A percentile compares a stretch with the other conserved stretches of the same genome.
Evolutionary conservation across 176 grass and related monocot genomes (phyloP).

Genomic region (Calamus simplicifolius): DNA sequence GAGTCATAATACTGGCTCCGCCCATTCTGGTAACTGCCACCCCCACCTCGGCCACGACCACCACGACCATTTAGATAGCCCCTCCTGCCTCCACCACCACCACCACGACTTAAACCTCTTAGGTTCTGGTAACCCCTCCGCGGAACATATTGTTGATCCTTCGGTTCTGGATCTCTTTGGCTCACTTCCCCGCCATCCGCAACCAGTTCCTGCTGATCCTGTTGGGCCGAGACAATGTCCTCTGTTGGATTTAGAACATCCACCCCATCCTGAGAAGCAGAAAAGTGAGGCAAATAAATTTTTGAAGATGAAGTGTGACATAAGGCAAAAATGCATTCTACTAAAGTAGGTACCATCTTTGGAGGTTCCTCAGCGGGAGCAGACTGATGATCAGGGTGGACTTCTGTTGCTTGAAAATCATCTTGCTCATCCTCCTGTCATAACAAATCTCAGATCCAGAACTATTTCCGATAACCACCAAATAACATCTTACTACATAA

Average conservation of each 20-base stretch:
- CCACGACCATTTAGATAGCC: conserved; percentile 43
- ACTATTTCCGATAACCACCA: no score
- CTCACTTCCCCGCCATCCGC: conserved; percentile 35
- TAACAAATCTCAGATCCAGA: no score
- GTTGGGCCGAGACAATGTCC: conserved; percentile 26
- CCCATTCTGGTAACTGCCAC: conserved; percentile 26
- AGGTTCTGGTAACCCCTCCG: conserved; percentile 38
- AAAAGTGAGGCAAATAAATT: not conserved
- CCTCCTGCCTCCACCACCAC: conserved; percentile 20
- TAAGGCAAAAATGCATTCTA: not conserved
- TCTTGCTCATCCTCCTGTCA: conserved; percentile 11
- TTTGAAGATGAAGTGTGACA: not conserved
- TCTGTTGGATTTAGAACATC: conserved; percentile 8
- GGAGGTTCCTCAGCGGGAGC: not conserved
- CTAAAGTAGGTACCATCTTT: not conserved
- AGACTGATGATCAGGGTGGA: not conserved
- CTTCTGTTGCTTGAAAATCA: conserved; percentile 1
- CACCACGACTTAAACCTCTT: conserved; percentile 31
- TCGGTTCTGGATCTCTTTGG: conserved; percentile 24
- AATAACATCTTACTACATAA: no score
- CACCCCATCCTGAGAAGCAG: conserved; percentile 29
- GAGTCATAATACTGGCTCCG: conserved; percentile 38
- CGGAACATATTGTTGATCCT: conserved; percentile 37
- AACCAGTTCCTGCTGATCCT: conserved; percentile 42
- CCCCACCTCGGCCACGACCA: conserved; percentile 29